Conservation (phyloP, 257 asterid genomes). For the Cinchona pubescens region DNA sequence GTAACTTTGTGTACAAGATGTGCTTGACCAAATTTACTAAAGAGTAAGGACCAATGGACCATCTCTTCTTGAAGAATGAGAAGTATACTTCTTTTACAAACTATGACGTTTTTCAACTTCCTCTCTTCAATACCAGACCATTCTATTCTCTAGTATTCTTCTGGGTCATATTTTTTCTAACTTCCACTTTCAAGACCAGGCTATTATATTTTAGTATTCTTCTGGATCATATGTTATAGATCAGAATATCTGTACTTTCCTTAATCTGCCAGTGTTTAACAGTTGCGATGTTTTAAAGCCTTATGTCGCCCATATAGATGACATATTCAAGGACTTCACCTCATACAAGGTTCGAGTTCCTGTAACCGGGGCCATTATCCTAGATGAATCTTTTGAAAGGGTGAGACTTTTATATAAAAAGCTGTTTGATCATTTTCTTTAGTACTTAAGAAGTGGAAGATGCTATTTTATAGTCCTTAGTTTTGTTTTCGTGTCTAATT, state of each 20-base stretch:
- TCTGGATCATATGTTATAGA: not conserved
- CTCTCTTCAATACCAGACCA: not conserved
- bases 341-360: slow-evolving; percentile 91
- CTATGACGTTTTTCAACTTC: not conserved
- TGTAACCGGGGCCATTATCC: slow-evolving; percentile 80
- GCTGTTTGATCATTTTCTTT: not conserved
- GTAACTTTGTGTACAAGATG: not conserved
- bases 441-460: not conserved
- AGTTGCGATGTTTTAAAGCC: slow-evolving; percentile 86
- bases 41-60: not conserved
- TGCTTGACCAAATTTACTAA: not conserved
- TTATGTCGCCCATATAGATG: slow-evolving; percentile 76
- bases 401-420: slow-evolving; percentile 37
- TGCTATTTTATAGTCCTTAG: not conserved
- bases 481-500: not conserved
- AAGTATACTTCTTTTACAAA: not conserved
- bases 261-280: slow-evolving; percentile 68
- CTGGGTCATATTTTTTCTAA: not conserved
- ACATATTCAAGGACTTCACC: slow-evolving; percentile 84
- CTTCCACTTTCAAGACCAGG: not conserved
- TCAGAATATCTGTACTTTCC: slow-evolving; percentile 34
- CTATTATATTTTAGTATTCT: not conserved
- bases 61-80: not conserved
- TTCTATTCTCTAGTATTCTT: not conserved
- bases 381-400: slow-evolving; percentile 77